Conservation (phyloP, 441 rosid species). For the Corymbia citriodora region DNA sequence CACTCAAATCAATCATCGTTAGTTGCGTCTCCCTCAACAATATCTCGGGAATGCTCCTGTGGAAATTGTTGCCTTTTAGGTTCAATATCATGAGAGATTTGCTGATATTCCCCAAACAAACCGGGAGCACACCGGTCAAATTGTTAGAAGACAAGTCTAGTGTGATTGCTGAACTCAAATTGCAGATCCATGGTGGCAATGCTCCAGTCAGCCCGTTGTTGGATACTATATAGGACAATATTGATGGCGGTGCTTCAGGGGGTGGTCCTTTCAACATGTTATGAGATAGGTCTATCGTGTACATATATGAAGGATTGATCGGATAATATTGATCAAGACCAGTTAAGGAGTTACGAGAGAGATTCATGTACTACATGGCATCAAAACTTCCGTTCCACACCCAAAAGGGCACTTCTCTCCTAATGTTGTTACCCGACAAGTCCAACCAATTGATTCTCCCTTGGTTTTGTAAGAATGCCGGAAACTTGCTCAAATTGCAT, state of each 20-base stretch:
- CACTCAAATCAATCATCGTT: not conserved
- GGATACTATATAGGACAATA: not conserved
- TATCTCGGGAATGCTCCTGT: not conserved
- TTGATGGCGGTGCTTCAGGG: fast-evolving
- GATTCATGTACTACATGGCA: fast-evolving
- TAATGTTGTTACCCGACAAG: not conserved
- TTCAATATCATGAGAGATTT: not conserved
- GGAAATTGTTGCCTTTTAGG: not conserved
- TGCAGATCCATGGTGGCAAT: not conserved
- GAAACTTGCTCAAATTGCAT: not conserved
- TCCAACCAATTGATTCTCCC: not conserved
- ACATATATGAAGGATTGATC: fast-evolving
- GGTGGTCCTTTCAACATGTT: not conserved
- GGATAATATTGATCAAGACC: not conserved
- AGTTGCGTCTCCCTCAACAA: not conserved
- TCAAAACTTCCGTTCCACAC: not conserved
- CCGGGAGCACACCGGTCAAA: not conserved
- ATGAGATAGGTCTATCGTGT: not conserved
- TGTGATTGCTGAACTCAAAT: not conserved
- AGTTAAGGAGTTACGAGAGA: not conserved
- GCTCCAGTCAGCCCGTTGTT: not conserved
- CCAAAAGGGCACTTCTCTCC: not conserved
- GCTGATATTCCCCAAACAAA: not conserved
- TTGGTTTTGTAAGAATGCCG: not conserved
- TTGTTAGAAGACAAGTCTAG: not conserved